phyloP scores from a whole-genome alignment of 169 alveolate genomes.

The Plasmodium cynomolgi region DNA sequence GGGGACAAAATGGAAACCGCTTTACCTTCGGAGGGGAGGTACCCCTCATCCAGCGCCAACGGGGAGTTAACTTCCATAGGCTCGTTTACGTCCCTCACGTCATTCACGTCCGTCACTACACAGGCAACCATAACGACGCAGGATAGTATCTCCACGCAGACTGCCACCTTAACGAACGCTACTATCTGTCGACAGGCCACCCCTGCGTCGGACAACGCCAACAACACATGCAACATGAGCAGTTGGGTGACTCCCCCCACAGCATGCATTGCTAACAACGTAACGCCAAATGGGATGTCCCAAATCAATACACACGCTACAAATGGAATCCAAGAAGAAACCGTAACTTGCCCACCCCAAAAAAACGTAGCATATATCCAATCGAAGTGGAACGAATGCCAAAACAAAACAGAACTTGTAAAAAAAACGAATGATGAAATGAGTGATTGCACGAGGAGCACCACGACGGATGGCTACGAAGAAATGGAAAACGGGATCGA shows the following conservation, averaged over 20 bases:
- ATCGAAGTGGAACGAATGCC: neutral
- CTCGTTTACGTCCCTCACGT: neutral
- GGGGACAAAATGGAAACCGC: neutral
- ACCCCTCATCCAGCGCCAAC: neutral
- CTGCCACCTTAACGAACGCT: neutral
- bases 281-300: neutral
- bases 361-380: neutral
- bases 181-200: neutral
- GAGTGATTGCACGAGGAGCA: neutral
- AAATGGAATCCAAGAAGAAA: neutral
- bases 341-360: neutral
- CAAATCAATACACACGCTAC: neutral
- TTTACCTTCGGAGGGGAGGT: neutral
- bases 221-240: neutral
- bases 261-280: neutral
- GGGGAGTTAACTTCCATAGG: neutral
- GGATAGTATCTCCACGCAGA: neutral
- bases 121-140: neutral
- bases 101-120: neutral
- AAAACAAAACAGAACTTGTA: neutral
- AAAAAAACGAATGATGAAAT: neutral
- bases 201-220: neutral
- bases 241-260: neutral
- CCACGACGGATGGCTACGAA: neutral
- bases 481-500: slow-evolving; percentile 1